A percentile compares a stretch with the other conserved stretches of the same genome.
These are phyloP conservation scores for Macrophomina phaseolina DNA, from an alignment of 2,329 filamentous ascomycete genomes.

Conservation along the genomic window DNA sequence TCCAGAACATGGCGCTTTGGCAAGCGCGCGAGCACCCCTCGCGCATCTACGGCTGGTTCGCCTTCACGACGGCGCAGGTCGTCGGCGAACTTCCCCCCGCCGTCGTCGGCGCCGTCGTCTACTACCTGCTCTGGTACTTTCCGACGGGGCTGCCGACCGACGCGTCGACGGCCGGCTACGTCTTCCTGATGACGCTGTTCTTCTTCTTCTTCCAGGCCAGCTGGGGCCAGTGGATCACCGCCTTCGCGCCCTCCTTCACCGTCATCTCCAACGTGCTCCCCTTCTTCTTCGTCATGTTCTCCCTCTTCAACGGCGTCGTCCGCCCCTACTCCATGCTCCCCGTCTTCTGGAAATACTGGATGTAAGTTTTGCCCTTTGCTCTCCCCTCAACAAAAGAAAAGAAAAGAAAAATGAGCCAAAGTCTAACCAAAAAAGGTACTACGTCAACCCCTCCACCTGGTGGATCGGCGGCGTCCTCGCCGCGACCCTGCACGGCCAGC, in stretches of 20 bases:
- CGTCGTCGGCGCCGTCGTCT: slow-evolving; percentile 68
- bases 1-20: slow-evolving; percentile 74
- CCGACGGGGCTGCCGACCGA: slow-evolving; percentile 72
- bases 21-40: slow-evolving; percentile 74
- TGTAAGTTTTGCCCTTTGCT: slow-evolving; percentile 35
- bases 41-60: slow-evolving; percentile 78
- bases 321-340: slow-evolving; percentile 69
- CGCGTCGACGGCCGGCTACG: slow-evolving; percentile 71
- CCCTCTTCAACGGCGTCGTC: slow-evolving; percentile 78
- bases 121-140: slow-evolving; percentile 80
- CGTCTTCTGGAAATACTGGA: slow-evolving; percentile 76
- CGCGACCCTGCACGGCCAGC: slow-evolving; percentile 62
- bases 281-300: slow-evolving; percentile 82
- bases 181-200: slow-evolving; percentile 77
- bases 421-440: slow-evolving; percentile 52
- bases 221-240: slow-evolving; percentile 86
- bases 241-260: slow-evolving; percentile 79
- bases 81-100: slow-evolving; percentile 75
- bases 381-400: background rate
- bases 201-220: slow-evolving; percentile 77
- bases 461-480: slow-evolving; percentile 74
- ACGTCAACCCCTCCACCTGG: slow-evolving; percentile 71
- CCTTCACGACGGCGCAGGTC: slow-evolving; percentile 75
- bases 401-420: background rate
- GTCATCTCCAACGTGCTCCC: slow-evolving; percentile 76